Percentiles rank a stretch among this genome's conserved stretches.
Evolutionary conservation across 2,329 filamentous ascomycete genomes (phyloP).

Genomic region (Colletotrichum sp.): DNA sequence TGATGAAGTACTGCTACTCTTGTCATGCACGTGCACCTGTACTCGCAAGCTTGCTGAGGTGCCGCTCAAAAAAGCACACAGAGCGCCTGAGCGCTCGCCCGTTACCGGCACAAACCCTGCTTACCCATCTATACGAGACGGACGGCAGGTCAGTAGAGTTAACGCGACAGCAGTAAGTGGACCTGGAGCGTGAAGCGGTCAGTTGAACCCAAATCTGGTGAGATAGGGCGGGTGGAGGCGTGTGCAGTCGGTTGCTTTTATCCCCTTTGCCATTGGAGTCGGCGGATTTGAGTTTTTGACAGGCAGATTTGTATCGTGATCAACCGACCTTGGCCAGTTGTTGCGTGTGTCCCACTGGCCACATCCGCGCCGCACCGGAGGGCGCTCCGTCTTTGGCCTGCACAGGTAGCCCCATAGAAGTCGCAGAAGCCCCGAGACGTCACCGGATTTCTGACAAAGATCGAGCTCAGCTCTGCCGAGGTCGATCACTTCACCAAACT

Average conservation of each 20-base stretch:
- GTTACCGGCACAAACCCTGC: not conserved
- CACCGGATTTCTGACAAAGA: not conserved
- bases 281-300: not conserved
- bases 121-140: constrained; percentile 9
- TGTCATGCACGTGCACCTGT: not conserved
- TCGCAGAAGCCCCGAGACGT: not conserved
- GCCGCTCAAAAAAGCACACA: not conserved
- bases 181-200: not conserved
- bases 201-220: not conserved
- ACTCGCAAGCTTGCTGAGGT: not conserved
- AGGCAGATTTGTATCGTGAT: not conserved
- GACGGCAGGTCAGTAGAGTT: not conserved
- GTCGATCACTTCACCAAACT: not conserved
- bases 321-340: not conserved
- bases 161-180: not conserved
- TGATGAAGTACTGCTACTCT: not conserved
- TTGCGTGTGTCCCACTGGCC: not conserved
- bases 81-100: not conserved
- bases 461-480: not conserved
- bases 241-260: not conserved
- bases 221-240: not conserved
- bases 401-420: not conserved
- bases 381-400: not conserved
- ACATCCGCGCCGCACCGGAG: not conserved
- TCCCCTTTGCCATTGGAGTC: not conserved